Conservation (phyloP, 1,284 basidiomycete genomes). For the Cryptococcus sp. region DNA sequence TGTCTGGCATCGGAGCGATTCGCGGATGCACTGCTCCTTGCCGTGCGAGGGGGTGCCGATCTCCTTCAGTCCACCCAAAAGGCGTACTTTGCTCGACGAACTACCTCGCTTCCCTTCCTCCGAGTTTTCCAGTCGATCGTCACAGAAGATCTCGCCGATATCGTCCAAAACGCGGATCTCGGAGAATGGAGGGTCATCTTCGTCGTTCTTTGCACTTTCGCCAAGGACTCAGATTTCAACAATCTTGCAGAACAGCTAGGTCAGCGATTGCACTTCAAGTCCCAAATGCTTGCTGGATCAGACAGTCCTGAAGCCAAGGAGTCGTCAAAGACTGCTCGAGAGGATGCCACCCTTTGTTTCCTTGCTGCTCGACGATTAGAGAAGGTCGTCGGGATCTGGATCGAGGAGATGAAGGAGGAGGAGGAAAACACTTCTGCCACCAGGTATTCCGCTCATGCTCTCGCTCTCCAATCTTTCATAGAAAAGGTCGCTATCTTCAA, state of each 20-base stretch:
- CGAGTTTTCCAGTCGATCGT: constrained; percentile 95
- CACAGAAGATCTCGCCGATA: constrained; percentile 82
- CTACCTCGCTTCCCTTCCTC: constrained; percentile 75
- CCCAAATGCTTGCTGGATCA: constrained; percentile 56
- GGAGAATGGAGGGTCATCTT: constrained; percentile 97
- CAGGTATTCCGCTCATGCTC: constrained; percentile 77
- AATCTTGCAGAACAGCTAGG: constrained; percentile 87
- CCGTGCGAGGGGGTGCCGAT: constrained; percentile 83
- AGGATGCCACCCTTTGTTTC: constrained; percentile 88
- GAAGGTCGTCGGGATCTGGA: constrained; percentile 86
- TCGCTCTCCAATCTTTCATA: constrained; percentile 87
- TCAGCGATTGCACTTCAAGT: constrained; percentile 80
- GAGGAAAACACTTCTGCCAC: constrained; percentile 57
- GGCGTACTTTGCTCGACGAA: constrained; percentile 84
- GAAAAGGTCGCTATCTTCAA: constrained; percentile 97
- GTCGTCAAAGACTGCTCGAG: constrained; percentile 62
- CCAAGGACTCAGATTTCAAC: constrained; percentile 76
- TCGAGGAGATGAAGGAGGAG: constrained; percentile 84
- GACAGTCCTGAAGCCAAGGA: constrained; percentile 49
- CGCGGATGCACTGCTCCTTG: constrained; percentile 90
- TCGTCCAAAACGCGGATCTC: constrained; percentile 93
- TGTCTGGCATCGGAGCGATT: constrained; percentile 85
- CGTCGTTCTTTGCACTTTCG: constrained; percentile 94
- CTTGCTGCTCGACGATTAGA: constrained; percentile 87
- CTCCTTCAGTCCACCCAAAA: constrained; percentile 87